phyloP scores from a whole-genome alignment of 108 stramenopile genomes.

The Nitzschia sp. region DNA sequence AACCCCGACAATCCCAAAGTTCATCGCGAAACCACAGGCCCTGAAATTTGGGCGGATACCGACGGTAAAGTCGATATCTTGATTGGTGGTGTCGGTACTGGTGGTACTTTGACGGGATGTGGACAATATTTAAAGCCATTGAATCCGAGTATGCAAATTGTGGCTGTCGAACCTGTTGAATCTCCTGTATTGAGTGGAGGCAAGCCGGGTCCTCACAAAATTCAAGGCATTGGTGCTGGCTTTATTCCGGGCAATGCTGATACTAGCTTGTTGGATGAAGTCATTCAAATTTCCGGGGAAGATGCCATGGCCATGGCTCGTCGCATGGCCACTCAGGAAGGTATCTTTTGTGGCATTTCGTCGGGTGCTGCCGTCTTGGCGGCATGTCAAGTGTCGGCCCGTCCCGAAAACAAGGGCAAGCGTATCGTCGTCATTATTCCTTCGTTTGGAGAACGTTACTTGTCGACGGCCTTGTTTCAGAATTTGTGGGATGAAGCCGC shows the following conservation, averaged over 20 bases:
- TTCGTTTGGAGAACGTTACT: conserved; percentile 80
- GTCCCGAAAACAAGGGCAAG: conserved; percentile 78
- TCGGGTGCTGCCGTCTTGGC: conserved; percentile 75
- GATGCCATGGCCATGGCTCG: conserved; percentile 70
- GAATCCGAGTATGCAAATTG: conserved; percentile 52
- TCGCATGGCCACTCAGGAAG: conserved; percentile 61
- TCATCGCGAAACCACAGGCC: conserved; percentile 85
- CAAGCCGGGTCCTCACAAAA: conserved; percentile 72
- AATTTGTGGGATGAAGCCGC: conserved; percentile 91
- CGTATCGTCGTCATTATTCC: conserved; percentile 75
- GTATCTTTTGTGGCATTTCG: conserved; percentile 64
- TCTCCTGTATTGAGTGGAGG: conserved; percentile 63
- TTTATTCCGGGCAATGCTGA: conserved; percentile 70
- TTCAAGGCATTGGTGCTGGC: conserved; percentile 83
- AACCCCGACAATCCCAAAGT: conserved; percentile 83
- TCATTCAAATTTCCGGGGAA: conserved; percentile 68
- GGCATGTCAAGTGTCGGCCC: conserved; percentile 61
- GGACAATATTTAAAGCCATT: conserved; percentile 76
- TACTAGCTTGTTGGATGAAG: conserved; percentile 63
- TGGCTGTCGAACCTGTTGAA: conserved; percentile 81
- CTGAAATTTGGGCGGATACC: conserved; percentile 81
- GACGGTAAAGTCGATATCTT: conserved; percentile 73
- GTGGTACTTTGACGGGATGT: conserved; percentile 74
- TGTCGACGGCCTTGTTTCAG: conserved; percentile 85
- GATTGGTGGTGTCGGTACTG: conserved; percentile 78